These are phyloP conservation scores for Pleurotus sapidus DNA, from an alignment of 768 basidiomycete genomes.

Conservation along the genomic window DNA sequence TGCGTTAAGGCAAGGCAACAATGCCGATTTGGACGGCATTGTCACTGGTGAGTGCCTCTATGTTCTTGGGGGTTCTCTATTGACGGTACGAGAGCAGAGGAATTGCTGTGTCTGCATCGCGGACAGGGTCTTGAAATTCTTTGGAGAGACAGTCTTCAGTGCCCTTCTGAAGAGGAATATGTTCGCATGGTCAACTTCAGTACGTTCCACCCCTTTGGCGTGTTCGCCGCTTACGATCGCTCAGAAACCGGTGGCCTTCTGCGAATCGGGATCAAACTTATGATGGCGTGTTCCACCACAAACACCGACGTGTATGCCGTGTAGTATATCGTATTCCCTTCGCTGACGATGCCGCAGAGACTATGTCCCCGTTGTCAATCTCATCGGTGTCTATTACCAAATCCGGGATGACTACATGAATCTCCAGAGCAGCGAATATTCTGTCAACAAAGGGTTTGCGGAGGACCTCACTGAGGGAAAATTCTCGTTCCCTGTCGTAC, in stretches of 20 bases:
- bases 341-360: slow-evolving; percentile 47
- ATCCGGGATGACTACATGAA: slow-evolving; percentile 99
- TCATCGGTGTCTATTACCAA: slow-evolving; percentile 94
- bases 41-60: slow-evolving; percentile 58
- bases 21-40: slow-evolving; percentile 56
- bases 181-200: slow-evolving; percentile 96
- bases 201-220: slow-evolving; percentile 26
- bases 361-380: slow-evolving; percentile 89
- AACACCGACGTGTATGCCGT: slow-evolving; percentile 53
- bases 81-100: slow-evolving; percentile 29
- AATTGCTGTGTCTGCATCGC: slow-evolving; percentile 84
- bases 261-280: slow-evolving; percentile 88
- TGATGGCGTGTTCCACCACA: slow-evolving; percentile 86
- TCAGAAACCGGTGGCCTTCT: slow-evolving; percentile 90
- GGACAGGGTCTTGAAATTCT: slow-evolving; percentile 94
- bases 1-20: slow-evolving; percentile 37
- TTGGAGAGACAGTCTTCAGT: slow-evolving; percentile 89
- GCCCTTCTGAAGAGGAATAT: slow-evolving; percentile 95
- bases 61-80: not conserved
- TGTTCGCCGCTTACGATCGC: not conserved
- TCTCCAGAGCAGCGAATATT: slow-evolving; percentile 85
- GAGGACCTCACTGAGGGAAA: slow-evolving; percentile 97
- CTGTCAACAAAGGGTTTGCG: slow-evolving; percentile 81
- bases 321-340: not conserved
- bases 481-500: slow-evolving; percentile 95